phyloP scores from a whole-genome alignment of 805 yeast species.

The Candida xyloterini region DNA sequence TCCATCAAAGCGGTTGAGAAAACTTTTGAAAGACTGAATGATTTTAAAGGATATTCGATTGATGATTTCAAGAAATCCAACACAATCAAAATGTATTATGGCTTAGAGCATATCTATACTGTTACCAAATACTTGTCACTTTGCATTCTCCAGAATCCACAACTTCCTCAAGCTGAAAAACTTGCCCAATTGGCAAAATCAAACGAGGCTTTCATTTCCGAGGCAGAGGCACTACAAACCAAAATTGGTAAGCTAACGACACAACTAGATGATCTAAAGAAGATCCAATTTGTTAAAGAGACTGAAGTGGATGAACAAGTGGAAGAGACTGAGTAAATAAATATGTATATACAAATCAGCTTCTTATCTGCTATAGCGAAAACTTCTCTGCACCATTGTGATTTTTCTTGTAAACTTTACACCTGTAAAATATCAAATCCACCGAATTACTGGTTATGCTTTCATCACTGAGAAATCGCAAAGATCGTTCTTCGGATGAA shows the following conservation, averaged over 20 bases:
- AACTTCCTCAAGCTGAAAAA: constrained; percentile 8
- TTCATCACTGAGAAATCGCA: constrained; percentile 17
- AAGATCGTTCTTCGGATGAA: constrained; percentile 13
- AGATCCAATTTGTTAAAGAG: background rate
- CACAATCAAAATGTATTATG: constrained; percentile 7
- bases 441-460: constrained; percentile 7
- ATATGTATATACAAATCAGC: constrained; percentile 5
- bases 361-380: background rate
- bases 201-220: constrained; percentile 13
- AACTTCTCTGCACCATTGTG: constrained; percentile 3
- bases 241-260: constrained; percentile 9
- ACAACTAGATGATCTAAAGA: constrained; percentile 10
- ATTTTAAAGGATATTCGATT: constrained; percentile 6
- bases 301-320: constrained; percentile 1
- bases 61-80: constrained; percentile 5
- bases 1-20: constrained; percentile 6
- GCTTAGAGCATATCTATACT: constrained; percentile 21
- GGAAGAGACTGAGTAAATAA: constrained; percentile 4
- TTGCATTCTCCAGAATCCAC: constrained; percentile 13
- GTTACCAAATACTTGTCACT: constrained; percentile 16
- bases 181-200: constrained; percentile 9
- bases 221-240: constrained; percentile 16
- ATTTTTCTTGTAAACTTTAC: background rate
- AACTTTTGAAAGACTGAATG: constrained; percentile 1
- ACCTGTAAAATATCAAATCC: constrained; percentile 1